These are phyloP conservation scores for Encephalitozoon intestinalis DNA, from an alignment of 371 early-diverging fungal species.

Conservation along the genomic window DNA sequence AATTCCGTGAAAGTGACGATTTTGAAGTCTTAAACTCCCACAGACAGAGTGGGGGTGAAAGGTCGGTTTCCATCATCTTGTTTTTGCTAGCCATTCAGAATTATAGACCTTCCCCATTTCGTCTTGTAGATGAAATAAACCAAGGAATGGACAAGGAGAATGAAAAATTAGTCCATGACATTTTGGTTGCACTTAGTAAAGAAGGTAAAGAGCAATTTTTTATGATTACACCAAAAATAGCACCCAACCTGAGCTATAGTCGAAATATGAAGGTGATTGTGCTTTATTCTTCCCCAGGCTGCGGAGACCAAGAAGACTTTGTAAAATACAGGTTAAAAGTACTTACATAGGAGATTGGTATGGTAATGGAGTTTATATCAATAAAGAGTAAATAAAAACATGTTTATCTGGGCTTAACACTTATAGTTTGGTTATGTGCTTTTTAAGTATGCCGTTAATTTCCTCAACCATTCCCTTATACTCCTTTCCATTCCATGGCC, in stretches of 20 bases:
- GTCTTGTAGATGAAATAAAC: slow-evolving; percentile 98
- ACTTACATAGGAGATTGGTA: not conserved
- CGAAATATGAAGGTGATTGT: slow-evolving; percentile 78
- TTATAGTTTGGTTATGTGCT: not conserved
- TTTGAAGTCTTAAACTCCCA: slow-evolving; percentile 75
- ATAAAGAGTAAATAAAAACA: not conserved
- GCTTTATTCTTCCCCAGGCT: slow-evolving; percentile 63
- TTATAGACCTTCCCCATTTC: slow-evolving; percentile 78
- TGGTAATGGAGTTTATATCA: not conserved
- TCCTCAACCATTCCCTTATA: slow-evolving; percentile 6
- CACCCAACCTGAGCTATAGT: slow-evolving; percentile 83
- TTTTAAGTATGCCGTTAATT: slow-evolving; percentile 5
- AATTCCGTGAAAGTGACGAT: slow-evolving; percentile 69
- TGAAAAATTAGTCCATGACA: slow-evolving; percentile 85
- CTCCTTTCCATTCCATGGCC: not conserved
- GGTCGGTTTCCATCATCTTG: slow-evolving; percentile 71
- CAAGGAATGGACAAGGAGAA: slow-evolving; percentile 97
- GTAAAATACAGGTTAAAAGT: not conserved
- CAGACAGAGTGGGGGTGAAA: slow-evolving; percentile 86
- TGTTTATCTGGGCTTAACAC: not conserved
- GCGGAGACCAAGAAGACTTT: not conserved
- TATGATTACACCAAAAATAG: slow-evolving; percentile 92
- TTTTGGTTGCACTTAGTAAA: slow-evolving; percentile 58
- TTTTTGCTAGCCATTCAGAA: slow-evolving; percentile 86
- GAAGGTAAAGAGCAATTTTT: slow-evolving; percentile 67